Evolutionary conservation across 305 asterid species (phyloP).

Genomic region (Solanum hybrid): DNA sequence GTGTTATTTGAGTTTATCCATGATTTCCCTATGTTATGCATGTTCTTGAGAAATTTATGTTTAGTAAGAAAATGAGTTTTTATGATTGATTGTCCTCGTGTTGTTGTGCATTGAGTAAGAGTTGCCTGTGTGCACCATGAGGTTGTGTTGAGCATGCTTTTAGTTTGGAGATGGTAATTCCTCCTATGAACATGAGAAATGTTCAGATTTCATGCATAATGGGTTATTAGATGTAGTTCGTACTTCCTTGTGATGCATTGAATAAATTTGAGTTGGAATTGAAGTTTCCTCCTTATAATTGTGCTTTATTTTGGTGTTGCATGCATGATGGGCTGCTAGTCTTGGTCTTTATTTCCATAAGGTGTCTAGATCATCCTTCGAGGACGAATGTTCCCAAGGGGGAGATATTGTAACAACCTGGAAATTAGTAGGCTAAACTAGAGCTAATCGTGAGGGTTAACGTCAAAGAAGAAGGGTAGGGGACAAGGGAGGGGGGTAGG

Average conservation of each 20-base stretch:
- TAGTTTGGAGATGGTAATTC: neutral
- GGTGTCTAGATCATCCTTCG: too few species aligned
- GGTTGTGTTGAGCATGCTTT: neutral
- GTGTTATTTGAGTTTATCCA: neutral
- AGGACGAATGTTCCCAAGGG: too few species aligned
- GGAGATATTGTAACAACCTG: neutral
- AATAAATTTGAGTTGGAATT: too few species aligned
- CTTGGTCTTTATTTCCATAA: too few species aligned
- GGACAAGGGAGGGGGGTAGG: too few species aligned
- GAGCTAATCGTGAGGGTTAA: too few species aligned
- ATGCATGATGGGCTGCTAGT: too few species aligned
- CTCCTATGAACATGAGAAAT: neutral
- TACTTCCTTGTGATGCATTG: neutral
- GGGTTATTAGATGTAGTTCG: neutral
- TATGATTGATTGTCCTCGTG: neutral
- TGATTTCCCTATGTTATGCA: neutral
- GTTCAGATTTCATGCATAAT: neutral
- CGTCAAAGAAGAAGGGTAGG: too few species aligned
- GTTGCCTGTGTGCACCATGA: neutral
- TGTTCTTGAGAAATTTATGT: too few species aligned
- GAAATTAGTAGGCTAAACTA: too few species aligned
- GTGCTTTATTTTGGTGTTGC: too few species aligned
- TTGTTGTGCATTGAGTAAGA: neutral
- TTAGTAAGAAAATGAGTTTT: neutral
- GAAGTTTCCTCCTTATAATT: too few species aligned